Base-by-base conservation (phyloP, 2,329 filamentous ascomycete species). In the Aspergillus sp. region DNA sequence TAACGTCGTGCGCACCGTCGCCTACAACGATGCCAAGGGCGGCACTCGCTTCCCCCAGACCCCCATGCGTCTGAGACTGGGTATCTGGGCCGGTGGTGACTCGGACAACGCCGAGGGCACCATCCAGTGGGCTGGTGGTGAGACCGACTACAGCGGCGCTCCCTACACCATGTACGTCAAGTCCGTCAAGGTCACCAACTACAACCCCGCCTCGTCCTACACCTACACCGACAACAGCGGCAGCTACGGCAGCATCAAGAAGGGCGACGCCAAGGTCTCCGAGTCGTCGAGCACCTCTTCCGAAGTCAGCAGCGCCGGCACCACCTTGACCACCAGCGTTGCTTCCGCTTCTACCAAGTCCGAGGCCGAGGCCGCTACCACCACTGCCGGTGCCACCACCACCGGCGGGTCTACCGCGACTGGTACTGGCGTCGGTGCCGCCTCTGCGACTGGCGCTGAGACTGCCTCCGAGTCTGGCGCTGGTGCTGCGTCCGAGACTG, bases 131-230 rank as follows among this genome's bases (percentile, higher is more conserved):
- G 89, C 89, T 58, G 88, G 88, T 56, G 89, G 89, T 58, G 69
- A 79, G 55, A 91, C 89, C 47, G 82, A 92, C 72, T 93, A 88
- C 73, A 71, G 73, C 53, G 69, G 84, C 26, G 87, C 80, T 0
- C 90, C 90, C 0, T 94, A 85, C 78, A 87, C 82, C 67, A 93
- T 93, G 90, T 86, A 85, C 61, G 83, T 94, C 64, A 85, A 90
- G 80, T 85, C 81, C 31, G 77, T 86, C 36, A 78, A 80, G 31
- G 80, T 84, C 55, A 69, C 76, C 62, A 86, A 84, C 52, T 47
- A 45, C 36, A 58, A 16, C 24, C 56, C 56, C 1, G 80, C 77
- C 56, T 85, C 85, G 67, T 84, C 86, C 68, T 93, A 92, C 71
- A 75, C 82, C 50, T 92, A 85, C 67, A 80, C 80, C 26, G 89